These are phyloP conservation scores for Discostella stelligeroides DNA, from an alignment of 108 stramenopile species.

Conservation along the genomic window DNA sequence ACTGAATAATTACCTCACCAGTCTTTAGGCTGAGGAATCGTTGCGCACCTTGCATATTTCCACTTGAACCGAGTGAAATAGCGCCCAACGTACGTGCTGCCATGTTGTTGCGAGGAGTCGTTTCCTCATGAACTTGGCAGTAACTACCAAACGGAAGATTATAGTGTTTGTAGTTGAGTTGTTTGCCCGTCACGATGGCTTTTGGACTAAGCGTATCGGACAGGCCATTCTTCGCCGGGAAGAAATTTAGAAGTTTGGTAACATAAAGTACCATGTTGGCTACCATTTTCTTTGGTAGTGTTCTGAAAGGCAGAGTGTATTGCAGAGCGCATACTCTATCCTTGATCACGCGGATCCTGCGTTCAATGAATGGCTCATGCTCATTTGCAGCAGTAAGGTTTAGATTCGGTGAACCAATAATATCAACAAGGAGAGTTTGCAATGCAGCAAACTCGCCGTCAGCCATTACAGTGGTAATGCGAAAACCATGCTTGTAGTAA, in stretches of 20 bases:
- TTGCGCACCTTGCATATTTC: not conserved
- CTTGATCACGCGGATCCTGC: constrained; percentile 12
- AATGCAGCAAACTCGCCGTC: not conserved
- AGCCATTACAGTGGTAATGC: constrained; percentile 3
- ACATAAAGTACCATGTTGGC: constrained; percentile 1
- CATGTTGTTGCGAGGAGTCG: not conserved
- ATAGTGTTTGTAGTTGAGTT: constrained; percentile 8
- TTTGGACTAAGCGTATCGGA: constrained; percentile 5
- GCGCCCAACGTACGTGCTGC: not conserved
- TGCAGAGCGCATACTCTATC: constrained; percentile 4
- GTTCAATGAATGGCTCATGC: constrained; percentile 8
- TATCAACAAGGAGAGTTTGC: not conserved
- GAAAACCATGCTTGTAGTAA: constrained; percentile 2
- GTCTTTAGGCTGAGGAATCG: no score
- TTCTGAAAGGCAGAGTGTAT: constrained; percentile 5
- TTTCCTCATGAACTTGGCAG: constrained; percentile 9
- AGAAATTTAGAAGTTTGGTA: constrained; percentile 3
- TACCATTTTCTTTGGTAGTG: not conserved
- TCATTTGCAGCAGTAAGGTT: not conserved
- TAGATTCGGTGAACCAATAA: not conserved
- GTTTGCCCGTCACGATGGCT: constrained; percentile 4
- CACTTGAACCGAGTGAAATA: not conserved
- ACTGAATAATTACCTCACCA: no score
- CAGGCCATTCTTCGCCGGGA: constrained; percentile 10
- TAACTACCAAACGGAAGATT: constrained; percentile 12